Evolutionary conservation across 202 grass and related monocot species (phyloP), one percentile per base, ranked within the genome.

Genomic region (Zoysia matrella): DNA sequence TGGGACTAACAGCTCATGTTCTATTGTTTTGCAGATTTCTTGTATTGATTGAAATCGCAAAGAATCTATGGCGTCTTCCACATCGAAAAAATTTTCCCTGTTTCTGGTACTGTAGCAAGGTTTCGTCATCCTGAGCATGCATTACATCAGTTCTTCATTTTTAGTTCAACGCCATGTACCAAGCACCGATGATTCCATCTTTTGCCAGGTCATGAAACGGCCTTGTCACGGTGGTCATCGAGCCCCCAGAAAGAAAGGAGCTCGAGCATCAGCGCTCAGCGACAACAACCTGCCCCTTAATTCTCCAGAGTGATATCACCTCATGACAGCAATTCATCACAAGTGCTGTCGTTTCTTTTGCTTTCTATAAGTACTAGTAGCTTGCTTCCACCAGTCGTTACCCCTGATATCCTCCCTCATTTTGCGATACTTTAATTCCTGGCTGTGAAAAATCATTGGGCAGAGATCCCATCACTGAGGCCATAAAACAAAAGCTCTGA

Each of bases 401-500:
- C 74, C 13, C 4, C 44, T 67, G 9, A 52, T 48, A 80, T 48
- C 51, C 58, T 60, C 60, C 58, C 36, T 13, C 75, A 78, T 82
- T 71, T 72, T n/a, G n/a, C n/a, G 72, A 15, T 39, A 52, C 67
- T 83, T 84, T 84, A 80, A 61, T 81, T 87, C 54, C 75, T 86
- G 81, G 12, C 16, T 65, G 54, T 45, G 41, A 51, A 58, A 80
- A 72, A 77, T 81, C 65, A 68, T 48, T 61, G 51, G 12, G 48
- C 69, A 22, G 63, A 56, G 54, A 22, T 78, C 8, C 71, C 71
- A 91, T 84, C 76, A 87, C 47, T 15, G 60, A 82, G 47, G 66
- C 52, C 68, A 82, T 46, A 84, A 87, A 86, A 91, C 76, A 79
- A 85, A 85, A 85, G 84, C 51, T 70, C 6, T 60, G 92, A 95